Evolutionary conservation across 108 stramenopile genomes (phyloP), one percentile per base, ranked within the genome.

Genomic region (Cyclotella sp.): DNA sequence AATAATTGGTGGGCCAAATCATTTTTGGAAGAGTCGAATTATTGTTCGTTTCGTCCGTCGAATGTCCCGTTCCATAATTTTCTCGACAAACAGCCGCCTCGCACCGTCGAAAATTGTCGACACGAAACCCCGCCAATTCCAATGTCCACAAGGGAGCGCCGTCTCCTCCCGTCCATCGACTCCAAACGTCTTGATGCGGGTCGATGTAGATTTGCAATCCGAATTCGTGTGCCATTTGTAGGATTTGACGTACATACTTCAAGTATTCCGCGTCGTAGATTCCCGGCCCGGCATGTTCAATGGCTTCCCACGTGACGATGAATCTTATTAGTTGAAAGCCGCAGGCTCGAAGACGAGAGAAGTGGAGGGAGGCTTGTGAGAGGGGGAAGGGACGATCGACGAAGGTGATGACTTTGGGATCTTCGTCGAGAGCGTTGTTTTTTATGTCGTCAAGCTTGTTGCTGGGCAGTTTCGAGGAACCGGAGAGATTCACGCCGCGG

Each of bases 1-100:
- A 79, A 49, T 85, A 83, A 45, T 85, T 85, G 15, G 85, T 83
- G n/a, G 81, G 81, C 85, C 85, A 85, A 16, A 79, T 67, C 85
- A 85, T 85, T 67, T 75, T 82, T 45, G 79, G 79, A 16, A 59
- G 40, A 34, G 34, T 6, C 4, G 34, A 6, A 34, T 34, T 34
- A 6, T 34, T 34, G 2, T 62, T 63, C 8, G 0, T 41, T 42
- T 69, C 76, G 3, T 66, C 34, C 45, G 67, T 28, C 0, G 67
- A n/a, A 52, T 41, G 47, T 40, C 76, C 76, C 39, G 27, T 41
- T 18, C 76, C 76, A 49, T 68, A 76, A 3, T 67, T 76, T 39
- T 69, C 30, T 41, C 62, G 67, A 68, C 76, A 76, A 18, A 76
- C 34, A 0, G 84, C 84, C 7, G 84, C 75, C 14, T 70, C 79